Conservation (phyloP, 2,329 filamentous ascomycete species). For the Penicillium polonicum region DNA sequence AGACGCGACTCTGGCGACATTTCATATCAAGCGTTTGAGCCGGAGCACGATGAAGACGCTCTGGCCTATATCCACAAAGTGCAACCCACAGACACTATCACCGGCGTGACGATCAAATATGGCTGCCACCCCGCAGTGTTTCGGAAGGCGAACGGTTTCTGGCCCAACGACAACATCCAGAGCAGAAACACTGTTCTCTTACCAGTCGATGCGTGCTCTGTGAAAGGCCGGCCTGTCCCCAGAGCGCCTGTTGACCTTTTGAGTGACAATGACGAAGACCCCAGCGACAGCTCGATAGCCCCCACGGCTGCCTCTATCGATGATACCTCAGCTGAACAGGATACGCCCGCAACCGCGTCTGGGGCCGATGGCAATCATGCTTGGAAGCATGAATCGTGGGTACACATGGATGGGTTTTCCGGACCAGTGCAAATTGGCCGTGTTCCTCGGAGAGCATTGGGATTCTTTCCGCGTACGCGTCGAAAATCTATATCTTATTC, state of each 20-base stretch:
- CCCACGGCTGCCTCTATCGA: constrained; percentile 18
- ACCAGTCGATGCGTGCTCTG: constrained; percentile 83
- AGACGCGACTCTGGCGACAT: constrained; percentile 46
- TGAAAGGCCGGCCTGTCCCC: constrained; percentile 66
- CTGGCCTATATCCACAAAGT: constrained; percentile 91
- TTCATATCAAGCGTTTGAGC: constrained; percentile 28
- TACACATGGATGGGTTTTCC: constrained; percentile 69
- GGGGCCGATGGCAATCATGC: constrained; percentile 60
- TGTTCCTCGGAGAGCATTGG: constrained; percentile 74
- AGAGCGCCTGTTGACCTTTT: constrained; percentile 29
- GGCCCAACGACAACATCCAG: constrained; percentile 90
- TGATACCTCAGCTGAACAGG: constrained; percentile 6
- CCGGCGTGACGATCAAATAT: constrained; percentile 86
- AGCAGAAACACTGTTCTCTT: constrained; percentile 76
- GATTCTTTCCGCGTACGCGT: constrained; percentile 86
- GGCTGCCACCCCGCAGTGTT: constrained; percentile 81
- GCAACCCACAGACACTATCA: constrained; percentile 78
- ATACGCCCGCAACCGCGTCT: constrained; percentile 21
- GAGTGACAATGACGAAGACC: constrained; percentile 31
- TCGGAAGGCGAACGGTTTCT: constrained; percentile 85
- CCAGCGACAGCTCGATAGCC: constrained; percentile 36
- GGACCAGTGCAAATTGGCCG: constrained; percentile 81
- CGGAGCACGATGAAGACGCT: constrained; percentile 67
- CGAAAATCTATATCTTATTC: constrained; percentile 73
- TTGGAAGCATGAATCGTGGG: constrained; percentile 90